Conservation (phyloP, 139 green algal species). For the Pseudopediastrum boryanum region DNA sequence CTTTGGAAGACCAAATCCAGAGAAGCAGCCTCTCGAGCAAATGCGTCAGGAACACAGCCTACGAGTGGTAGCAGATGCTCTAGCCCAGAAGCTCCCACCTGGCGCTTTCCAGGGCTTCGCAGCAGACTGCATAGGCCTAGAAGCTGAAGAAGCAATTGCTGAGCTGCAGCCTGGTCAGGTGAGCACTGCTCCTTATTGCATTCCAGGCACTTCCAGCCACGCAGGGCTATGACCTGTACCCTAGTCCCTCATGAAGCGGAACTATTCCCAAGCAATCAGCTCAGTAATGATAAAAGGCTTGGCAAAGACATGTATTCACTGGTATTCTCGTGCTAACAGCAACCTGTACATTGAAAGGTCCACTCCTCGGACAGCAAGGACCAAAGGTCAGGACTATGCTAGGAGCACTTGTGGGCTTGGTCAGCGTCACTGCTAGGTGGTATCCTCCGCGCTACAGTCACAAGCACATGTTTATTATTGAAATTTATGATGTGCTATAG, state of each 20-base stretch:
- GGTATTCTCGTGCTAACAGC: neutral
- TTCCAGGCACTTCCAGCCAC: neutral
- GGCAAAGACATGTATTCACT: neutral
- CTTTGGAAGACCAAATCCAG: conserved; percentile 46
- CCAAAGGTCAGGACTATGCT: too few species aligned
- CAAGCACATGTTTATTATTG: too few species aligned
- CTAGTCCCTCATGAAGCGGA: too few species aligned
- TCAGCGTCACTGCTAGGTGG: too few species aligned
- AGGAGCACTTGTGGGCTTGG: too few species aligned
- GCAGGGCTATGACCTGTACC: neutral
- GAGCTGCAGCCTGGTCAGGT: conserved; percentile 47
- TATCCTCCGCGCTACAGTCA: too few species aligned
- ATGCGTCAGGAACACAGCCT: conserved; percentile 32
- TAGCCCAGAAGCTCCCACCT: conserved; percentile 18
- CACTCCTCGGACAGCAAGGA: neutral
- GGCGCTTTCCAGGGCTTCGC: conserved; percentile 43
- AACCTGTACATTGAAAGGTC: neutral
- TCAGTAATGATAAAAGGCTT: neutral
- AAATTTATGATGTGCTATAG: neutral
- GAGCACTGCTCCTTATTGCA: neutral
- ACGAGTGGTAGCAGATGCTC: conserved; percentile 14
- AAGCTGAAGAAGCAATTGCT: conserved; percentile 15
- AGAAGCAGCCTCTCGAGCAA: conserved; percentile 18
- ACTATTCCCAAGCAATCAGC: too few species aligned
- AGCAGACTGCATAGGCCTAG: conserved; percentile 41